Conservation (phyloP, 768 basidiomycete species). For the Megacollybia marginata region DNA sequence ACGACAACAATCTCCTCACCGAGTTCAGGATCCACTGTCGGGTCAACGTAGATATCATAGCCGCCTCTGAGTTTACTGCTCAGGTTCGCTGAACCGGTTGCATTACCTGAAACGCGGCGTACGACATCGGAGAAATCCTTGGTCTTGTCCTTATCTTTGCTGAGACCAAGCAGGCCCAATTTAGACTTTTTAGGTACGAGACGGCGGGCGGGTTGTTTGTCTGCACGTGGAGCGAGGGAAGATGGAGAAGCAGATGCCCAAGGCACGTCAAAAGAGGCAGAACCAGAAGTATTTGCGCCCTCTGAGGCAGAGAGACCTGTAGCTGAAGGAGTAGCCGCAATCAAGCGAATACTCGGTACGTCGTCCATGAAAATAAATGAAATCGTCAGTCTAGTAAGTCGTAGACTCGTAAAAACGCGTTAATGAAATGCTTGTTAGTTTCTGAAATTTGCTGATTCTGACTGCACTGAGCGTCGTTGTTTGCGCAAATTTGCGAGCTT, state of each 20-base stretch:
- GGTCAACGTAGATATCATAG: conserved; percentile 70
- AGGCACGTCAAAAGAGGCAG: conserved; percentile 22
- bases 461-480: no score
- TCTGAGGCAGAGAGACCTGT: conserved; percentile 32
- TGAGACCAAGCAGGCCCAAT: conserved; percentile 32
- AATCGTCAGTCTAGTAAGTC: no score
- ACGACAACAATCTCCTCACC: conserved; percentile 68
- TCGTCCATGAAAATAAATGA: no score
- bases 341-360: conserved; percentile 60
- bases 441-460: no score
- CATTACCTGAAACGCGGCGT: conserved; percentile 35
- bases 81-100: conserved; percentile 4
- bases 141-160: conserved; percentile 23
- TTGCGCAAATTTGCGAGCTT: no score
- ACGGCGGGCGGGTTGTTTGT: conserved; percentile 24
- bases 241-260: conserved; percentile 18
- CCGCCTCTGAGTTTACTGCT: conserved; percentile 32
- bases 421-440: no score
- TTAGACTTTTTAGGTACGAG: conserved; percentile 74
- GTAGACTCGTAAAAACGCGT: no score
- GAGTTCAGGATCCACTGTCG: conserved; percentile 53
- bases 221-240: conserved; percentile 22
- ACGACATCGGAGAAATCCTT: conserved; percentile 57
- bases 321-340: conserved; percentile 58
- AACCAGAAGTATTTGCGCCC: conserved; percentile 18